phyloP scores from a whole-genome alignment of 345 rosid genomes.

The Pugionium dolabratum region DNA sequence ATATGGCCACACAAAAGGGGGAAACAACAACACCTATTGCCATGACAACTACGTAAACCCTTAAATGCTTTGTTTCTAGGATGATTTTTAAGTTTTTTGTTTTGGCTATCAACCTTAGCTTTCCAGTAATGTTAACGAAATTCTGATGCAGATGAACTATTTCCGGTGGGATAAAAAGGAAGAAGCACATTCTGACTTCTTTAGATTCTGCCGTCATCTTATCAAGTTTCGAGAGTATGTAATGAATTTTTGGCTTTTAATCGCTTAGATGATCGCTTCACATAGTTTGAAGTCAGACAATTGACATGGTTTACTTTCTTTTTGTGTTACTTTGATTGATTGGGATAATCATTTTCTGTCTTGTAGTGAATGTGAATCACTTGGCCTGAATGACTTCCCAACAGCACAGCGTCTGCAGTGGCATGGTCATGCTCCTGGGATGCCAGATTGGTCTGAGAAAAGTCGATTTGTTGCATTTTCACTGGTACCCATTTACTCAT shows the following conservation, averaged over 20 bases:
- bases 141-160: constrained; percentile 65
- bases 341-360: constrained; percentile 8
- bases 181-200: constrained; percentile 72
- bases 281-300: neutral
- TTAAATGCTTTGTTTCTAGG: constrained; percentile 23
- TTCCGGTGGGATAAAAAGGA: constrained; percentile 93
- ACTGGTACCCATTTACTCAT: constrained; percentile 50
- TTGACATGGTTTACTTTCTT: constrained; percentile 6
- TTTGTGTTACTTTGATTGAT: too few relatives aligned
- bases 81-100: constrained; percentile 1
- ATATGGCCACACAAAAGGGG: constrained; percentile 96
- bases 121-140: constrained; percentile 29
- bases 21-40: constrained; percentile 95
- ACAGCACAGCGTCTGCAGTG: constrained; percentile 87
- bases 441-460: constrained; percentile 85
- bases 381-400: constrained; percentile 81
- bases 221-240: constrained; percentile 78
- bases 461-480: constrained; percentile 95
- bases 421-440: constrained; percentile 80
- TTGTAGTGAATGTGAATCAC: constrained; percentile 87
- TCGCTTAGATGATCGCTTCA: constrained; percentile 13
- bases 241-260: neutral
- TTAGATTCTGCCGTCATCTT: constrained; percentile 78
- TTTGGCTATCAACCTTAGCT: constrained; percentile 10
- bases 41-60: constrained; percentile 79